Percentiles rank a stretch among this genome's conserved stretches.
These are phyloP conservation scores for Colletotrichum spinosum DNA, from an alignment of 2,329 filamentous ascomycete species.

Conservation along the genomic window DNA sequence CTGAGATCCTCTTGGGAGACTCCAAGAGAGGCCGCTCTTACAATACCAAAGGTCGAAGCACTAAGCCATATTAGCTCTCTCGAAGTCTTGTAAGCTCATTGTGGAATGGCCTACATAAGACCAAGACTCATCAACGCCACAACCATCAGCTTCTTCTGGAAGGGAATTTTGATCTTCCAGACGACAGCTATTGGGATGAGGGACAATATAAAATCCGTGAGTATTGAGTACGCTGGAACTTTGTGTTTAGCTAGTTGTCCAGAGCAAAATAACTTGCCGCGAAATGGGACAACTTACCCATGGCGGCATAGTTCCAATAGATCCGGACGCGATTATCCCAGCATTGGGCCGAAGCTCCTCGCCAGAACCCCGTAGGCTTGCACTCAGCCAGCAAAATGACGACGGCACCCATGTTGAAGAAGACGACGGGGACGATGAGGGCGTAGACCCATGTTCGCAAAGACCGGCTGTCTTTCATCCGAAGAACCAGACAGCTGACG, in stretches of 20 bases:
- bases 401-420: constrained; percentile 46
- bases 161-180: constrained; percentile 46
- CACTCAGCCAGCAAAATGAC: constrained; percentile 49
- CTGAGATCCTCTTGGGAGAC: constrained; percentile 40
- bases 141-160: constrained; percentile 43
- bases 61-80: constrained; percentile 5
- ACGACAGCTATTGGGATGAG: constrained; percentile 45
- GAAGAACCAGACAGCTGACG: constrained; percentile 52
- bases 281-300: constrained; percentile 34
- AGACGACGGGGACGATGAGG: constrained; percentile 44
- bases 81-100: background rate
- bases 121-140: constrained; percentile 48
- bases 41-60: constrained; percentile 41
- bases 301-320: constrained; percentile 47
- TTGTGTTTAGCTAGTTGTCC: background rate
- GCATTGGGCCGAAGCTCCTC: constrained; percentile 43
- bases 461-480: constrained; percentile 50
- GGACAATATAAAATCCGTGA: constrained; percentile 42
- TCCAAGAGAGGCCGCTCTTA: constrained; percentile 39
- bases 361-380: constrained; percentile 44
- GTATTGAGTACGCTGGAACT: constrained; percentile 39
- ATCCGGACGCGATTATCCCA: constrained; percentile 47
- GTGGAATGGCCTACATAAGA: constrained; percentile 32
- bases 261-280: too few relatives aligned
- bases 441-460: constrained; percentile 46